These are phyloP conservation scores for Neurospora tetrasperma DNA, from an alignment of 495 filamentous ascomycete genomes.

Conservation along the genomic window DNA sequence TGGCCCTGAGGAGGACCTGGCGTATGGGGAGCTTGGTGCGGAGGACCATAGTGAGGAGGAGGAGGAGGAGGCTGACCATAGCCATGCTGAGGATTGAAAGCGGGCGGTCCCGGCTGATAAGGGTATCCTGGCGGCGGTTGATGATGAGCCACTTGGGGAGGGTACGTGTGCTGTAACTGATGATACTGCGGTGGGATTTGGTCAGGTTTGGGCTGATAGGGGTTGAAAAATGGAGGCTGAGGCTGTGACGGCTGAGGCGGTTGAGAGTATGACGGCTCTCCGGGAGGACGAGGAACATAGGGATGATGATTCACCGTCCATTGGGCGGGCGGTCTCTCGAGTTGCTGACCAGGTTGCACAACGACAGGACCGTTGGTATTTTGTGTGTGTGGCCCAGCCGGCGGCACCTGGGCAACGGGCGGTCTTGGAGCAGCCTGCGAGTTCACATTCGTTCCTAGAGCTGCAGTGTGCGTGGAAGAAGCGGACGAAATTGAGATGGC, in stretches of 20 bases:
- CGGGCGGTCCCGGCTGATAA: neutral
- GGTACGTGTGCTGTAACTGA: neutral
- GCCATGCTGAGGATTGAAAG: neutral
- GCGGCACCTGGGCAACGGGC: neutral
- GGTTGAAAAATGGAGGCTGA: neutral
- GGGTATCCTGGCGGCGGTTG: neutral
- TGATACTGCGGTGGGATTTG: neutral
- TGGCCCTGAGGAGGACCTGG: neutral
- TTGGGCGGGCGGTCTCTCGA: neutral
- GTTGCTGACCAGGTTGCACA: neutral
- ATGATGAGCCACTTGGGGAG: neutral
- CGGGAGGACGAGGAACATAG: neutral
- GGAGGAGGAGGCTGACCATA: neutral
- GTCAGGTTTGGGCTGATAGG: neutral
- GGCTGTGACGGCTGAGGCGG: neutral
- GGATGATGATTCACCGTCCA: neutral
- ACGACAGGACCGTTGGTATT: neutral
- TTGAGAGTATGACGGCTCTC: neutral
- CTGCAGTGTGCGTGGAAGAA: neutral
- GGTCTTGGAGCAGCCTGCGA: neutral
- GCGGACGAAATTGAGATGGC: neutral
- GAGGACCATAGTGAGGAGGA: neutral
- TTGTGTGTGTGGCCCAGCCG: neutral
- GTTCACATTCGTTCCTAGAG: neutral
- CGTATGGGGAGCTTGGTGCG: neutral